These are phyloP conservation scores for Xenosphaeropsis pyriputrescens DNA, from an alignment of 2,329 filamentous ascomycete genomes.

Conservation along the genomic window DNA sequence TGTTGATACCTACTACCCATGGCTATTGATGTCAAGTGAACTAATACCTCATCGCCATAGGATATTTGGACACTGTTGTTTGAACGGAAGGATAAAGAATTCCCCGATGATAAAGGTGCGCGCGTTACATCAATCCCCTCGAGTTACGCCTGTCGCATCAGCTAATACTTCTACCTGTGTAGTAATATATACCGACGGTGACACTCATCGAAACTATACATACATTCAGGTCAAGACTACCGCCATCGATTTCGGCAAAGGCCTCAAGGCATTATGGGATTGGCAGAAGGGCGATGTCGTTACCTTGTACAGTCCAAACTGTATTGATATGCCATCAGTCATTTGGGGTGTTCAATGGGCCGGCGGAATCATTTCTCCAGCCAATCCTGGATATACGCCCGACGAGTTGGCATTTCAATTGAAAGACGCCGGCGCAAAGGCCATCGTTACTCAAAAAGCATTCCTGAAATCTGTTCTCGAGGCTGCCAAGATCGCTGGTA, in stretches of 20 bases:
- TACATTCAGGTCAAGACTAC: constrained; percentile 49
- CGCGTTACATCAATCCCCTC: constrained; percentile 1
- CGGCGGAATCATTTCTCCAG: constrained; percentile 68
- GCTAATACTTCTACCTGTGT: constrained; percentile 2
- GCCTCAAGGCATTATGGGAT: constrained; percentile 56
- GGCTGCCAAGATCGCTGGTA: constrained; percentile 55
- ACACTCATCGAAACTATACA: constrained; percentile 54
- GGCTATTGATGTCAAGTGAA: too few relatives aligned
- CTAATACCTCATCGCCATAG: too few relatives aligned
- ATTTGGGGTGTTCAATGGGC: constrained; percentile 75
- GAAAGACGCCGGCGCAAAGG: constrained; percentile 61
- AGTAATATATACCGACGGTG: constrained; percentile 70
- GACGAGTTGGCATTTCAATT: constrained; percentile 79
- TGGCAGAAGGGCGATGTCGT: constrained; percentile 80
- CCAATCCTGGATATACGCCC: constrained; percentile 75
- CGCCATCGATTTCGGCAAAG: constrained; percentile 66
- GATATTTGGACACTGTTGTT: constrained; percentile 74
- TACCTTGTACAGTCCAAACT: constrained; percentile 72
- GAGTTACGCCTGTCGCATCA: constrained; percentile 1
- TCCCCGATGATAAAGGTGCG: constrained; percentile 59
- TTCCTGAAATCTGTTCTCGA: constrained; percentile 48
- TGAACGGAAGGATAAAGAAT: constrained; percentile 48
- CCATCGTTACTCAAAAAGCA: constrained; percentile 56
- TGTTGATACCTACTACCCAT: too few relatives aligned
- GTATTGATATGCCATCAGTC: constrained; percentile 64